Evolutionary conservation across 2,329 filamentous ascomycete genomes (phyloP).

Genomic region (Aspergillus sp.): DNA sequence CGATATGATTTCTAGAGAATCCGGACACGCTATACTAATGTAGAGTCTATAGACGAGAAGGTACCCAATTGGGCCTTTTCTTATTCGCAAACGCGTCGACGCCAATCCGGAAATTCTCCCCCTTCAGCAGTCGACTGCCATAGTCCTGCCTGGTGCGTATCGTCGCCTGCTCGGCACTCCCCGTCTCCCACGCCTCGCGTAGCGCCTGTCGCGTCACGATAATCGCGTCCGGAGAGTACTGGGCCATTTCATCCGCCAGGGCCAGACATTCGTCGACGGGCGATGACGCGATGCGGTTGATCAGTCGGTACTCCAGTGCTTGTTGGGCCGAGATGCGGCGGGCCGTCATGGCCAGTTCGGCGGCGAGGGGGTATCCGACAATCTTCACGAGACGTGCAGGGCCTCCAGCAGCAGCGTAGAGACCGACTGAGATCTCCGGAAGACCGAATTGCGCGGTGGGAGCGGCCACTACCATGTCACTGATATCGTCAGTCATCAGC

Average conservation of each 20-base stretch:
- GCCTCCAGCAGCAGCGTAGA: conserved; percentile 63
- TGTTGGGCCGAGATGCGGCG: conserved; percentile 51
- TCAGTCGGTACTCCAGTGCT: conserved; percentile 55
- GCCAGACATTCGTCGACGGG: conserved; percentile 65
- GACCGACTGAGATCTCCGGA: conserved; percentile 63
- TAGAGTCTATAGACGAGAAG: conserved; percentile 9
- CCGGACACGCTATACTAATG: neutral
- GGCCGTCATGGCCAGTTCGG: conserved; percentile 63
- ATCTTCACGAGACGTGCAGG: conserved; percentile 58
- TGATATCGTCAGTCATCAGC: conserved; percentile 9
- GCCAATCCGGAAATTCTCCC: conserved; percentile 85
- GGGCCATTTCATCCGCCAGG: conserved; percentile 53
- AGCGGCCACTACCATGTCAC: conserved; percentile 50
- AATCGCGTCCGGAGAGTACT: conserved; percentile 64
- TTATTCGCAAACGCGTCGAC: conserved; percentile 58
- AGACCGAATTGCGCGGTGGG: conserved; percentile 55
- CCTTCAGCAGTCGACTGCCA: conserved; percentile 78
- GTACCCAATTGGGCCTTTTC: conserved; percentile 72
- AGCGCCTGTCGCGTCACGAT: conserved; percentile 62
- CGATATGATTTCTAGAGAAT: no score
- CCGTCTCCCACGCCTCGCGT: conserved; percentile 60
- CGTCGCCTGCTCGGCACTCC: conserved; percentile 56
- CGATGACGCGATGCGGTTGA: conserved; percentile 62
- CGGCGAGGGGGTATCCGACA: conserved; percentile 63
- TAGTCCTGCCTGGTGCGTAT: conserved; percentile 76